A percentile compares a stretch with the other conserved stretches of the same genome.
Evolutionary conservation across 257 asterid species (phyloP).

Genomic region (Apocynum venetum): DNA sequence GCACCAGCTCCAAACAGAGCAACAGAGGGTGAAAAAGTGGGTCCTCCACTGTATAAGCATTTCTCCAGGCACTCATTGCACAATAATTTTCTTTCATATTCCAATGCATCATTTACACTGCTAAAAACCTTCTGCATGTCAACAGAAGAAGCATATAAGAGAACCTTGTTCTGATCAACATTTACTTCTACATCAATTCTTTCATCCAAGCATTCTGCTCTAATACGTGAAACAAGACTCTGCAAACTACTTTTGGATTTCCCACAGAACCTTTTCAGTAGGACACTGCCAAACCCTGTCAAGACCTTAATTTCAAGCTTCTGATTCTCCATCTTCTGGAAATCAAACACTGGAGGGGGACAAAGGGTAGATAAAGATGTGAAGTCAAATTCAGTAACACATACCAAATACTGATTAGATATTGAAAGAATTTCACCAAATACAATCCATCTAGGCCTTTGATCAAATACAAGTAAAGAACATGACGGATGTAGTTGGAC

Average conservation of each 20-base stretch:
- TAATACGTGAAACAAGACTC: constrained; percentile 49
- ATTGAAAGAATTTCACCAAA: constrained; percentile 72
- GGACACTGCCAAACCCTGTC: constrained; percentile 56
- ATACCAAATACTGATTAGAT: constrained; percentile 62
- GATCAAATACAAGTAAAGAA: constrained; percentile 63
- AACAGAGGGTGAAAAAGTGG: constrained; percentile 45
- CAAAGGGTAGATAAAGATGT: constrained; percentile 44
- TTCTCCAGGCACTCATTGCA: constrained; percentile 73
- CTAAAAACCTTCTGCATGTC: constrained; percentile 56
- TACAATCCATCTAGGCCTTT: constrained; percentile 82
- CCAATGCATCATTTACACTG: constrained; percentile 48
- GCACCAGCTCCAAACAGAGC: constrained; percentile 97
- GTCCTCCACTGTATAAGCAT: constrained; percentile 56
- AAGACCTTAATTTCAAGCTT: constrained; percentile 58
- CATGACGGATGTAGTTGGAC: constrained; percentile 85
- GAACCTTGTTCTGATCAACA: constrained; percentile 61
- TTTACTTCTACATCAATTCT: constrained; percentile 63
- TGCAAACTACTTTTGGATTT: constrained; percentile 45
- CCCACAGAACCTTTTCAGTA: constrained; percentile 80
- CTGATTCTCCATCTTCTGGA: constrained; percentile 47
- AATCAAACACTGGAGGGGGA: constrained; percentile 63
- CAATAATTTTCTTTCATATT: constrained; percentile 55
- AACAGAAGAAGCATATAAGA: constrained; percentile 54
- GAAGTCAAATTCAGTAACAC: constrained; percentile 70
- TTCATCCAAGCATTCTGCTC: constrained; percentile 56